Conservation (phyloP, 1,284 basidiomycete species). For the Bjerkandera adusta region DNA sequence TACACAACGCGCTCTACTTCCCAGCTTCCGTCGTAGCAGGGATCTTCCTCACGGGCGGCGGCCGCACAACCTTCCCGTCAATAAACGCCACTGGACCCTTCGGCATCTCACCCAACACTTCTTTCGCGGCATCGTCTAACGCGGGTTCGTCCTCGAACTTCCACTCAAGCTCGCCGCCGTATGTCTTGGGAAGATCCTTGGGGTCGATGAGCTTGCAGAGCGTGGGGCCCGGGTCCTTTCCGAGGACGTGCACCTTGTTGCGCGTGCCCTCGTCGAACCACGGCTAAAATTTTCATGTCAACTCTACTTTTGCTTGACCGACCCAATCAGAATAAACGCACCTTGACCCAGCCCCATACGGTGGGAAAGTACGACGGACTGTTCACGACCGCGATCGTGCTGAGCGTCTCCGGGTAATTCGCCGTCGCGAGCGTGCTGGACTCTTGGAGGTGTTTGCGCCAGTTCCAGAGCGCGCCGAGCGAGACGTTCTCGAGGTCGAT, state of each 20-base stretch:
- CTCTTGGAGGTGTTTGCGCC: slow-evolving; percentile 70
- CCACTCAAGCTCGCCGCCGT: slow-evolving; percentile 72
- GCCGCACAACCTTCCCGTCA: slow-evolving; percentile 36
- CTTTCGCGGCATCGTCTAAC: slow-evolving; percentile 52
- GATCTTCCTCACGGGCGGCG: too few relatives aligned
- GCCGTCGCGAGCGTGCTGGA: slow-evolving; percentile 71
- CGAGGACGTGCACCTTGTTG: slow-evolving; percentile 67
- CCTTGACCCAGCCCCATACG: slow-evolving; percentile 79
- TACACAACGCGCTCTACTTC: too few relatives aligned
- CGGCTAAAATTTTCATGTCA: slow-evolving; percentile 34
- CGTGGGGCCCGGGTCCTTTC: slow-evolving; percentile 48
- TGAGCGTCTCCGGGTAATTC: slow-evolving; percentile 76
- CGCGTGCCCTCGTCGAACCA: slow-evolving; percentile 80
- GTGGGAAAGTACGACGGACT: slow-evolving; percentile 76
- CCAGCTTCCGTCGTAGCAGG: too few relatives aligned
- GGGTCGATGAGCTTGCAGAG: slow-evolving; percentile 53
- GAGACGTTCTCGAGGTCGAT: slow-evolving; percentile 68
- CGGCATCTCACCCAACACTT: slow-evolving; percentile 44
- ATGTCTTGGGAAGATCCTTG: slow-evolving; percentile 57
- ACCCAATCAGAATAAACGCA: slow-evolving; percentile 22
- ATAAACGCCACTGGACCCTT: slow-evolving; percentile 51
- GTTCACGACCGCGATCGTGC: slow-evolving; percentile 66
- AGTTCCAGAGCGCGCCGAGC: slow-evolving; percentile 61
- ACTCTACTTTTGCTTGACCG: neutral
- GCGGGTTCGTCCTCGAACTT: slow-evolving; percentile 58